These are phyloP conservation scores for Acer yangbiense DNA, from an alignment of 345 rosid genomes.

Conservation along the genomic window DNA sequence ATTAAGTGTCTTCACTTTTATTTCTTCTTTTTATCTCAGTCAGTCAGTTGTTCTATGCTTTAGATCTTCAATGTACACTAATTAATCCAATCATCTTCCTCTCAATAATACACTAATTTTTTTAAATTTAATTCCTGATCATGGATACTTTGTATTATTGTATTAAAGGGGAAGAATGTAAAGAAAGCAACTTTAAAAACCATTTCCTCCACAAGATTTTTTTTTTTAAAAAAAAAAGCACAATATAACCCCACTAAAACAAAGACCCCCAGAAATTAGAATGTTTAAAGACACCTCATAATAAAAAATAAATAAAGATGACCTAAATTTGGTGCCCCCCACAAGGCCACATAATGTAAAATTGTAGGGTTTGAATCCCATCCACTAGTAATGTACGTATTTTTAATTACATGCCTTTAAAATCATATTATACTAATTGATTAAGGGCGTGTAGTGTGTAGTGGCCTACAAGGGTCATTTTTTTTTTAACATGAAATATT, in stretches of 20 bases:
- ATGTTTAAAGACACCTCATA: conserved; percentile 26
- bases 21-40: too few species aligned
- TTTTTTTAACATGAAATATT: conserved; percentile 27
- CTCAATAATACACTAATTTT: background rate
- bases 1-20: too few species aligned
- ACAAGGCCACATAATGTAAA: conserved; percentile 25
- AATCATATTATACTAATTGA: background rate
- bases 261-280: conserved; percentile 21
- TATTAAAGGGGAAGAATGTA: conserved; percentile 37
- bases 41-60: too few species aligned
- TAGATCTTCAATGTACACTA: background rate
- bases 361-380: conserved; percentile 21
- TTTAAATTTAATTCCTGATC: conserved; percentile 16
- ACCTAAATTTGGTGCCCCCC: conserved; percentile 39
- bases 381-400: background rate
- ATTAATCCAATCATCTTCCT: background rate
- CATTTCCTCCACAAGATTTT: conserved; percentile 5
- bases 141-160: conserved; percentile 18
- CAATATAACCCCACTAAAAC: conserved; percentile 26
- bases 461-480: conserved; percentile 37
- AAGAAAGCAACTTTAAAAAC: conserved; percentile 39
- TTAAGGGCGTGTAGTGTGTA: conserved; percentile 7
- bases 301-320: background rate
- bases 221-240: background rate
- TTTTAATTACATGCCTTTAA: background rate